Base-by-base conservation (phyloP, 495 filamentous ascomycete species). In the Pyrenula massariospora region DNA sequence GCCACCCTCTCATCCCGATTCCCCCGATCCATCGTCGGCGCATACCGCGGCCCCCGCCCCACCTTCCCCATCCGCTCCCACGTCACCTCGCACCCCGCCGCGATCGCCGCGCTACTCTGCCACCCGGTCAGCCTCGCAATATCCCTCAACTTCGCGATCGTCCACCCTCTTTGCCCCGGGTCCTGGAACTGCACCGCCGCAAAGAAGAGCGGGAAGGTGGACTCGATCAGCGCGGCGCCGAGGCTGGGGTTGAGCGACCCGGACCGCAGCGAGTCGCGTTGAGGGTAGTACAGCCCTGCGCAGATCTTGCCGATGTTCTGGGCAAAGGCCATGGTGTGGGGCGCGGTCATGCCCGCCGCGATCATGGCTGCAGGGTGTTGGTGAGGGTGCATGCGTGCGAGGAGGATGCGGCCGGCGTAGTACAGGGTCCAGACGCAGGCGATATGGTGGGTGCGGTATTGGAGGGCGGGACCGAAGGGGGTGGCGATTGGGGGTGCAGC, bases 321-420 rank as follows among this genome's bases (percentile, higher is more conserved):
- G 2, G 90, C 87, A 66, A 79, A 85, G 0, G 65, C 65, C 10
- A 77, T 80, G 2, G 93, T 96, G 53, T 83, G 76, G 2, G 70
- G 68, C 0, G 89, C 86, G 8, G 83, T 80, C 36, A 93, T 76
- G 11, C 82, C 84, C 0, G 87, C 86, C 3, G 91, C 88, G 48
- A 87, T 76, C 83, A 95, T 92, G 55, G 90, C 84, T n/a, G 89
- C 79, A 0, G 92, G 89, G 3, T 90, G 93, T 91, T 96, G 95
- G 1, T 77, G 81, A 0, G 93, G 93, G 59, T 95, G 90, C 0
- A 85, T 71, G 36, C 93, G 78, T 53, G 89, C 71, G 21, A 89
- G 77, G 51, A 92, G 72, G 53, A 98, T 90, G 24, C 88, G 77
- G 1, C 83, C 84, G 67, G 87, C 86, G 70, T 91, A 86, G 65